Percentiles rank a stretch among this genome's conserved stretches.
These are phyloP conservation scores for Suillus discolor DNA, from an alignment of 768 basidiomycete genomes.

Conservation along the genomic window DNA sequence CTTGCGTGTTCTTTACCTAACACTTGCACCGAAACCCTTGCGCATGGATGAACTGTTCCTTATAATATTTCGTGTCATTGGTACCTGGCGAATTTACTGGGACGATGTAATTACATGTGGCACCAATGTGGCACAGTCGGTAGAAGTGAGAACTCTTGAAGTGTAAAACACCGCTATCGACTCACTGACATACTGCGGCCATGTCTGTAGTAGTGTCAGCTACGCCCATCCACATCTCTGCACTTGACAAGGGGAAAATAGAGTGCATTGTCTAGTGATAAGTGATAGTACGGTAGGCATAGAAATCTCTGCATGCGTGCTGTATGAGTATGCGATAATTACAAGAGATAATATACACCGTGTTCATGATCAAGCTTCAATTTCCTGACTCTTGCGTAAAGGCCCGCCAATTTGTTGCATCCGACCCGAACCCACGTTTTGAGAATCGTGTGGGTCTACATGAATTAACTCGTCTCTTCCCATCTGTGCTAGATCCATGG, in stretches of 20 bases:
- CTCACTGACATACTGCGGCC: no score
- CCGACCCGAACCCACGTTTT: constrained; percentile 38
- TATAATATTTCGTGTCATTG: neutral
- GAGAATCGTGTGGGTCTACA: neutral
- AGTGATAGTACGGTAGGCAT: constrained; percentile 3
- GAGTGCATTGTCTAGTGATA: neutral
- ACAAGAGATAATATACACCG: constrained; percentile 18
- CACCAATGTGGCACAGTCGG: neutral
- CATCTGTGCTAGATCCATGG: constrained; percentile 6
- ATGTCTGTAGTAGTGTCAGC: neutral
- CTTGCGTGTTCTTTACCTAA: neutral
- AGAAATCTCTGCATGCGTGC: constrained; percentile 3
- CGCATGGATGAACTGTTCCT: neutral
- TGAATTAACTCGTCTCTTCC: constrained; percentile 4
- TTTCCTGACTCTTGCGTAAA: constrained; percentile 51
- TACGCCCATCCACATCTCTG: neutral
- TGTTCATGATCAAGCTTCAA: constrained; percentile 17
- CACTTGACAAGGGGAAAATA: neutral
- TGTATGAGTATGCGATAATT: constrained; percentile 3
- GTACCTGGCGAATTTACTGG: neutral
- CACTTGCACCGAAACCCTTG: neutral
- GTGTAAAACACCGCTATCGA: neutral
- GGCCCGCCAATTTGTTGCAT: constrained; percentile 75
- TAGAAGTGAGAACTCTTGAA: no score
- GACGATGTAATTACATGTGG: neutral